These are phyloP conservation scores for Clavispora carvajalis DNA, from an alignment of 805 yeast genomes.

Conservation along the genomic window DNA sequence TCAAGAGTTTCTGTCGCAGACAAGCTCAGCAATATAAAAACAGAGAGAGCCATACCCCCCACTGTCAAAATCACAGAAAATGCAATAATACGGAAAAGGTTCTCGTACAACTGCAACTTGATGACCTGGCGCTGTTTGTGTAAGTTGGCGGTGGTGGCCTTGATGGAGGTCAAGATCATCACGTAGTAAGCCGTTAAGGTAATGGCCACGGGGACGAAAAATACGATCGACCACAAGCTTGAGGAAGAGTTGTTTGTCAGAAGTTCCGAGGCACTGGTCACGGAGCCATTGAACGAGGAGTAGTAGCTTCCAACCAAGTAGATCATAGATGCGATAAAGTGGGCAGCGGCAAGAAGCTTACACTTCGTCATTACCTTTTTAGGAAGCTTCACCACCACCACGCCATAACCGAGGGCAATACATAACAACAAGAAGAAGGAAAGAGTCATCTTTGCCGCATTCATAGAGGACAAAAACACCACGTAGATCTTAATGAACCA, in stretches of 20 bases:
- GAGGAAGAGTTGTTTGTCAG: slow-evolving; percentile 53
- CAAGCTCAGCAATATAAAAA: slow-evolving; percentile 68
- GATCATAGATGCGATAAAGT: slow-evolving; percentile 31
- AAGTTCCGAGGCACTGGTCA: slow-evolving; percentile 36
- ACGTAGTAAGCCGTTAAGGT: slow-evolving; percentile 71
- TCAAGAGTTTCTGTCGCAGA: slow-evolving; percentile 73
- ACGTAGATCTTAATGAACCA: slow-evolving; percentile 60
- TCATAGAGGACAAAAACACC: slow-evolving; percentile 71
- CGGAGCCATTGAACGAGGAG: slow-evolving; percentile 20
- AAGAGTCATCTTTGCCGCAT: slow-evolving; percentile 77
- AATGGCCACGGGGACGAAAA: slow-evolving; percentile 66
- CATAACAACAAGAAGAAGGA: slow-evolving; percentile 82
- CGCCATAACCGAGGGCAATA: slow-evolving; percentile 90
- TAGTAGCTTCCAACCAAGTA: slow-evolving; percentile 34
- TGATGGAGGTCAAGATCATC: slow-evolving; percentile 65
- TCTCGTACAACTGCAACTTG: slow-evolving; percentile 81
- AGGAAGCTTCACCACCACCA: slow-evolving; percentile 81
- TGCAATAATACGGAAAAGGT: slow-evolving; percentile 68
- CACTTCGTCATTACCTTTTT: slow-evolving; percentile 62
- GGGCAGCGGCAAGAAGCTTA: slow-evolving; percentile 37
- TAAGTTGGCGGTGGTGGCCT: slow-evolving; percentile 66
- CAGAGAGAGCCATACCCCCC: slow-evolving; percentile 64
- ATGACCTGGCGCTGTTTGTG: slow-evolving; percentile 86
- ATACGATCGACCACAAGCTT: slow-evolving; percentile 47
- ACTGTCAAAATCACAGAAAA: slow-evolving; percentile 65